Evolutionary conservation across 768 basidiomycete genomes (phyloP).

Genomic region (Pleurotus salmoneostramineus): DNA sequence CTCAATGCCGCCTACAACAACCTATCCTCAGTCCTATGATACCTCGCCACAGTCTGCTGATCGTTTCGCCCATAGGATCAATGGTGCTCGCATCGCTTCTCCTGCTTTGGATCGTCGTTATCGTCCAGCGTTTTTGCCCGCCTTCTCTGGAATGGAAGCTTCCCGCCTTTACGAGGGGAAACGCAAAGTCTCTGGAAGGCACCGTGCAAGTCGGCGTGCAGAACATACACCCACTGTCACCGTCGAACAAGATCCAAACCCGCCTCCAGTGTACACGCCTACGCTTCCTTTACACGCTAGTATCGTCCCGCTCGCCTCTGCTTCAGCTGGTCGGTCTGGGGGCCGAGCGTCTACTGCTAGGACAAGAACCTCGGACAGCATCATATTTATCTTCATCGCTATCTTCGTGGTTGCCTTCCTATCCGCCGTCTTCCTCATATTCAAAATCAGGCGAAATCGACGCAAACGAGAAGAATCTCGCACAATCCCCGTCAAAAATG

Average conservation of each 20-base stretch:
- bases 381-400: conserved; percentile 11
- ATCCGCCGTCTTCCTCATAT: conserved; percentile 8
- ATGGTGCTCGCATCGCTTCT: neutral
- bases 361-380: neutral
- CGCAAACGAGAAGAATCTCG: neutral
- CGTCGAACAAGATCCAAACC: neutral
- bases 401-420: conserved; percentile 10
- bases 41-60: neutral
- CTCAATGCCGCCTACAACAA: neutral
- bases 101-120: neutral
- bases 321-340: neutral
- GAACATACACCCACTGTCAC: conserved; percentile 3
- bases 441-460: conserved; percentile 4
- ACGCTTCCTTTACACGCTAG: conserved; percentile 16
- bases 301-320: conserved; percentile 11
- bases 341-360: neutral
- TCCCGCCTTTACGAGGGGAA: no score
- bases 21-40: neutral
- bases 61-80: neutral
- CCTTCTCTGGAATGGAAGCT: neutral
- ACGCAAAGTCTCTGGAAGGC: no score
- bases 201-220: no score
- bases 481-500: neutral
- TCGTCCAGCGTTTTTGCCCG: neutral
- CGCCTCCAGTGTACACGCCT: conserved; percentile 9